Conservation (phyloP, 139 green algal genomes). For the Volvox africanus region DNA sequence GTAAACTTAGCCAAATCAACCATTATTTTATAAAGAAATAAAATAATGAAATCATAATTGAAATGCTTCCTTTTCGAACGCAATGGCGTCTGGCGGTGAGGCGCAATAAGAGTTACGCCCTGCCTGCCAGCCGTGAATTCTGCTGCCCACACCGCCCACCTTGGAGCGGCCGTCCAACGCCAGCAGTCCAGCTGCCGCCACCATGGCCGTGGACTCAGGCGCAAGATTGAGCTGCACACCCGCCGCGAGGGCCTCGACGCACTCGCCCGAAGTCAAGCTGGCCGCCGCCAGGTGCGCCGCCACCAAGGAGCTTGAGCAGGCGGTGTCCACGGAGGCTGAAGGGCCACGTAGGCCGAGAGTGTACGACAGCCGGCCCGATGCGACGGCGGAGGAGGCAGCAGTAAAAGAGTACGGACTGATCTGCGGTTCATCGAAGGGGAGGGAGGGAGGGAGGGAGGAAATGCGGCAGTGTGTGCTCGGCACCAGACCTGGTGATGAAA, state of each 20-base stretch:
- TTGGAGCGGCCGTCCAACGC: slow-evolving; percentile 78
- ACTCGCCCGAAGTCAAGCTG: slow-evolving; percentile 52
- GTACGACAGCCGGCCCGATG: slow-evolving; percentile 75
- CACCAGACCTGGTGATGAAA: too few species aligned
- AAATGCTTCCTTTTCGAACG: too few species aligned
- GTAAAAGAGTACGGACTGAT: slow-evolving; percentile 70
- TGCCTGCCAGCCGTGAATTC: not conserved
- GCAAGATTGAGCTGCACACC: slow-evolving; percentile 68
- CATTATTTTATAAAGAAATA: too few species aligned
- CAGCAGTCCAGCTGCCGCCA: slow-evolving; percentile 71
- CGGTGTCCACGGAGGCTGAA: slow-evolving; percentile 82
- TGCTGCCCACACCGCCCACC: too few species aligned
- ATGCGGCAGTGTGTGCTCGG: too few species aligned
- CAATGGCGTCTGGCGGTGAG: too few species aligned
- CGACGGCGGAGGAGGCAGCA: slow-evolving; percentile 65
- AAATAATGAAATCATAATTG: too few species aligned
- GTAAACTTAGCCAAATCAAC: too few species aligned
- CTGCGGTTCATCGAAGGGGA: not conserved
- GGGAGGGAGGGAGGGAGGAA: too few species aligned
- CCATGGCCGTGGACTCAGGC: slow-evolving; percentile 69
- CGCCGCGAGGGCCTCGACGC: slow-evolving; percentile 54
- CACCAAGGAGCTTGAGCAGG: slow-evolving; percentile 85
- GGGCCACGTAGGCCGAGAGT: slow-evolving; percentile 75
- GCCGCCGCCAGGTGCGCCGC: slow-evolving; percentile 73
- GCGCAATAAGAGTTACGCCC: too few species aligned